A percentile compares a stretch with the other conserved stretches of the same genome.
Conservation (phyloP, 2,329 filamentous ascomycete species). For the Aspergillus neotritici region DNA sequence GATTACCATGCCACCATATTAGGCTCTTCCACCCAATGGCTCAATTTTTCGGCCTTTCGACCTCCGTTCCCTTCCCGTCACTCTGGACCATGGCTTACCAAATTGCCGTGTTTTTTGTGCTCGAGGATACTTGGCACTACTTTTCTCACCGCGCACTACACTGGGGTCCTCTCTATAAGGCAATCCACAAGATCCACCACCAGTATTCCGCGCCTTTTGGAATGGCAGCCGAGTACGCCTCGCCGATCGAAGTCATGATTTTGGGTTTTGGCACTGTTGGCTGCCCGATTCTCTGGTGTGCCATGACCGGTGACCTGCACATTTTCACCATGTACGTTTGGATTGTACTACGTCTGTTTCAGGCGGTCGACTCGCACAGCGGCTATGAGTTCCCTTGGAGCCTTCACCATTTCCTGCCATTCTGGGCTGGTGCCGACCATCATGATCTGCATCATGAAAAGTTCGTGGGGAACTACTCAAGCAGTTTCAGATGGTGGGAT, state of each 20-base stretch:
- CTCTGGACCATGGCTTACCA: constrained; percentile 83
- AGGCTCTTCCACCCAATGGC: constrained; percentile 93
- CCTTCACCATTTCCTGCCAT: constrained; percentile 87
- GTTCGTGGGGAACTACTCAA: constrained; percentile 97
- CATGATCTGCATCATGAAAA: constrained; percentile 97
- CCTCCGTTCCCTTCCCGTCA: constrained; percentile 81
- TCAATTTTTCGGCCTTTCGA: constrained; percentile 83
- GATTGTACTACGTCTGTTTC: constrained; percentile 89
- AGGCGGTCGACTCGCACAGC: constrained; percentile 95
- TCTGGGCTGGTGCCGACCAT: constrained; percentile 96
- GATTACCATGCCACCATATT: constrained; percentile 5
- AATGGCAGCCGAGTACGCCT: constrained; percentile 93
- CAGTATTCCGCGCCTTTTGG: constrained; percentile 97
- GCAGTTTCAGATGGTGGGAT: constrained; percentile 99
- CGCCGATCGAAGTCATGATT: constrained; percentile 93
- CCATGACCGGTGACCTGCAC: constrained; percentile 79
- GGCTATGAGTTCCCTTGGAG: constrained; percentile 99
- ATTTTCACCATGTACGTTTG: constrained; percentile 97
- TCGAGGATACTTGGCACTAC: constrained; percentile 98
- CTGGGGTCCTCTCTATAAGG: constrained; percentile 91
- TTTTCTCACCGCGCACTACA: constrained; percentile 91
- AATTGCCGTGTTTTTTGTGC: constrained; percentile 86
- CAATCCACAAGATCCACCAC: constrained; percentile 98
- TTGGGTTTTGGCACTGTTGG: constrained; percentile 83
- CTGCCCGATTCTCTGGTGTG: constrained; percentile 75